Percentiles rank a stretch among this genome's conserved stretches.
These are phyloP conservation scores for Funneliformis caledonium DNA, from an alignment of 371 early-diverging fungal genomes.

Conservation along the genomic window DNA sequence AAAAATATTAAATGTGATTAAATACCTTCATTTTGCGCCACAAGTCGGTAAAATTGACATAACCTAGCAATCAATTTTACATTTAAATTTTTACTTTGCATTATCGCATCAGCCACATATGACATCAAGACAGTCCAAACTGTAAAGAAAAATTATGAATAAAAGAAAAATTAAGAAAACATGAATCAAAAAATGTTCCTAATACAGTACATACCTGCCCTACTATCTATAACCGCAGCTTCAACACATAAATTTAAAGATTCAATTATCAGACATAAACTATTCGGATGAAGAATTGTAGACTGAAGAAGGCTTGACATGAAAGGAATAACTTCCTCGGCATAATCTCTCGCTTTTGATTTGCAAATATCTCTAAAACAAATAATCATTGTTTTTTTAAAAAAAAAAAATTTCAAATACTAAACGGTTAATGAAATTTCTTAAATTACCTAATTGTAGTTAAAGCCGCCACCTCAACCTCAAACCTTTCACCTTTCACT, in stretches of 20 bases:
- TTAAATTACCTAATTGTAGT: slow-evolving; percentile 28
- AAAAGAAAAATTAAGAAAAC: not conserved
- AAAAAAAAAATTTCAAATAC: not conserved
- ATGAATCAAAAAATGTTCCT: not conserved
- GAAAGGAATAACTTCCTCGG: slow-evolving; percentile 33
- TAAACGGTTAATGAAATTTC: no score
- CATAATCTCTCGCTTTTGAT: not conserved
- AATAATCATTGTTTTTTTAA: not conserved
- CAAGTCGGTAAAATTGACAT: slow-evolving; percentile 37
- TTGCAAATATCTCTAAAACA: slow-evolving; percentile 37
- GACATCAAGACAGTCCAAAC: slow-evolving; percentile 21
- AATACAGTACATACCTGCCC: slow-evolving; percentile 20
- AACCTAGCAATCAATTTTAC: slow-evolving; percentile 6
- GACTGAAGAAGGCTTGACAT: slow-evolving; percentile 36
- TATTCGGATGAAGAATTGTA: slow-evolving; percentile 10
- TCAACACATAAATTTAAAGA: slow-evolving; percentile 26
- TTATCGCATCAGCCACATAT: slow-evolving; percentile 27
- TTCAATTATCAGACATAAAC: slow-evolving; percentile 35
- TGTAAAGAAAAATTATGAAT: not conserved
- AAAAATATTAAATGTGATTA: not conserved
- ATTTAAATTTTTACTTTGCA: not conserved
- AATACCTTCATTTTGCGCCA: slow-evolving; percentile 21
- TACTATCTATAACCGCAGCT: not conserved
- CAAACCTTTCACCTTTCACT: not conserved
- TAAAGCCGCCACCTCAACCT: slow-evolving; percentile 26